These are phyloP conservation scores for Saitozyma podzolica DNA, from an alignment of 768 basidiomycete species.

Conservation along the genomic window DNA sequence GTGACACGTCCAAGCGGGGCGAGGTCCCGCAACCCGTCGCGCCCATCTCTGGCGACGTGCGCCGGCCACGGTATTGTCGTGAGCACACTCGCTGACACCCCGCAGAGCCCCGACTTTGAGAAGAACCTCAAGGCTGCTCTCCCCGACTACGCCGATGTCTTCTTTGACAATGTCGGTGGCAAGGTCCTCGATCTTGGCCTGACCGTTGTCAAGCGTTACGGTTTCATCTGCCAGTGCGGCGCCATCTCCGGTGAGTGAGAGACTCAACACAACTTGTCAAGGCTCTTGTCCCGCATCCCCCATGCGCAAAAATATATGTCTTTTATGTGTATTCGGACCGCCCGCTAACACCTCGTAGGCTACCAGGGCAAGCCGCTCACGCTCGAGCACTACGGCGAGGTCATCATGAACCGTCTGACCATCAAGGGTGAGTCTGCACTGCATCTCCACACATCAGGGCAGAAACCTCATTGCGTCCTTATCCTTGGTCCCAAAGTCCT, in stretches of 20 bases:
- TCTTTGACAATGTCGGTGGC: conserved; percentile 43
- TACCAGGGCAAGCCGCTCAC: conserved; percentile 18
- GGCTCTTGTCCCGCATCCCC: neutral
- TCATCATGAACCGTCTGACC: conserved; percentile 35
- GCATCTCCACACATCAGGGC: too few relatives aligned
- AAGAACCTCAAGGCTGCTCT: conserved; percentile 16
- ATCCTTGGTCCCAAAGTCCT: too few relatives aligned
- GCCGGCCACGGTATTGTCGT: too few relatives aligned
- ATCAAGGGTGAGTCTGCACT: conserved; percentile 31
- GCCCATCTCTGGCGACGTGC: too few relatives aligned
- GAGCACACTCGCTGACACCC: too few relatives aligned
- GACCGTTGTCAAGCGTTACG: conserved; percentile 20
- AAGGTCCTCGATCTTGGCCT: conserved; percentile 27
- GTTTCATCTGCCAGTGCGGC: conserved; percentile 27
- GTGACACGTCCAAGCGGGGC: neutral
- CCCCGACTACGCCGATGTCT: conserved; percentile 25
- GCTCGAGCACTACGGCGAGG: conserved; percentile 30
- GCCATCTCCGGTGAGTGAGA: conserved; percentile 22
- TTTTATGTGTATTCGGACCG: neutral
- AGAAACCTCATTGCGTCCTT: too few relatives aligned
- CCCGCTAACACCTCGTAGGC: neutral
- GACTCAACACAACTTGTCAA: neutral
- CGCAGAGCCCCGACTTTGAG: conserved; percentile 4
- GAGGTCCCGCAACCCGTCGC: too few relatives aligned
- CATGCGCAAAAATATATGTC: neutral